phyloP scores from a whole-genome alignment of 345 rosid species.

The Camelina laxa region DNA sequence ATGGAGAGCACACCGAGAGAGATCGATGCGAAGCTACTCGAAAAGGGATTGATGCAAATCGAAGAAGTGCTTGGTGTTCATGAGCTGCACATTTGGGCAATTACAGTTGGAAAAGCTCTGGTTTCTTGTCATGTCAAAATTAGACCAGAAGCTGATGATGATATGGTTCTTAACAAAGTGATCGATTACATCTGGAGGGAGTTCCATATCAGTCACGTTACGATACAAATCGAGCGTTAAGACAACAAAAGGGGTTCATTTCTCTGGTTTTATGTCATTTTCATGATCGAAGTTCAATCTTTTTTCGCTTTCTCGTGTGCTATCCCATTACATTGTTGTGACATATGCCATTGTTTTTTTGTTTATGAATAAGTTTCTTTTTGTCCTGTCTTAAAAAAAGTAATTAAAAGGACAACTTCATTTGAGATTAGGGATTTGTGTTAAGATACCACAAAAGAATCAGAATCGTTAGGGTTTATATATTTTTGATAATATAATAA shows the following conservation, averaged over 20 bases:
- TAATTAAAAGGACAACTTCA: constrained; percentile 32
- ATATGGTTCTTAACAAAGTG: constrained; percentile 59
- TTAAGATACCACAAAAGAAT: constrained; percentile 24
- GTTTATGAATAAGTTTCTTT: constrained; percentile 5
- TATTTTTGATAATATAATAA: not conserved
- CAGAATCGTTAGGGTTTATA: constrained; percentile 33
- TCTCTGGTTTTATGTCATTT: constrained; percentile 34
- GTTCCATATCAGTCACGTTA: constrained; percentile 69
- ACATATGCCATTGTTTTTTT: constrained; percentile 29
- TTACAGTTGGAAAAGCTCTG: constrained; percentile 38
- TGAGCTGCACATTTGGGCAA: constrained; percentile 38
- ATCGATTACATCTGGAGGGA: constrained; percentile 60
- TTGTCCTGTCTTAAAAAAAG: constrained; percentile 28
- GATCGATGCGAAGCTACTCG: constrained; percentile 60
- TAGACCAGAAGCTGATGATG: constrained; percentile 67
- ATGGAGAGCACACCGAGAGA: constrained; percentile 82
- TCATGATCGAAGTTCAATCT: constrained; percentile 23
- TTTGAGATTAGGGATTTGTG: constrained; percentile 28
- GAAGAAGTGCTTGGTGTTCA: constrained; percentile 63
- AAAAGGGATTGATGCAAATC: constrained; percentile 59
- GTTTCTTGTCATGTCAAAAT: constrained; percentile 36
- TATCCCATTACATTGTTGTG: constrained; percentile 14
- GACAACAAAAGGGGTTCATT: not conserved
- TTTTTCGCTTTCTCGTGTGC: constrained; percentile 32
- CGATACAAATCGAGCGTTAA: constrained; percentile 73